These are phyloP conservation scores for Scheffersomyces insectosa DNA, from an alignment of 1,139 yeast species.

Conservation along the genomic window DNA sequence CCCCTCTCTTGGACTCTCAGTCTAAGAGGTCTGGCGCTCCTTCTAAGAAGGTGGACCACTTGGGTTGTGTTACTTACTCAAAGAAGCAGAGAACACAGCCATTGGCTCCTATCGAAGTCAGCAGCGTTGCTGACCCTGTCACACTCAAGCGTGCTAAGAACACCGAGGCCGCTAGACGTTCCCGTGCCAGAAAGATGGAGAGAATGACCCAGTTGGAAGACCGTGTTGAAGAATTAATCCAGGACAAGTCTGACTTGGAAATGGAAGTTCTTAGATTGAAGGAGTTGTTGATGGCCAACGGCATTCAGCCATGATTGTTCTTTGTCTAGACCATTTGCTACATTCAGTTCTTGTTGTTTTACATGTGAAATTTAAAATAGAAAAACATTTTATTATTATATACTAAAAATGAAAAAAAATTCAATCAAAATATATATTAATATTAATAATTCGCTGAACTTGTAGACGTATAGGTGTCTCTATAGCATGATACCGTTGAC, in stretches of 20 bases:
- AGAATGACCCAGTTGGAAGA: constrained; percentile 82
- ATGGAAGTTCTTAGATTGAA: constrained; percentile 60
- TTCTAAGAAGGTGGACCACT: constrained; percentile 46
- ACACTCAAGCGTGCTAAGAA: constrained; percentile 88
- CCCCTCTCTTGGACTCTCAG: constrained; percentile 23
- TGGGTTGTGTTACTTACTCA: constrained; percentile 65
- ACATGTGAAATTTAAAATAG: neutral
- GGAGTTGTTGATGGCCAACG: constrained; percentile 39
- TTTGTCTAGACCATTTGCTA: neutral
- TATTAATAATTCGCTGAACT: neutral
- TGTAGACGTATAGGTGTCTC: too few species aligned
- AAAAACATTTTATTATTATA: neutral
- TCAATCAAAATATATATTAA: neutral
- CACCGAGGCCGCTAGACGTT: constrained; percentile 96
- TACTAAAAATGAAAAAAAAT: constrained; percentile 4
- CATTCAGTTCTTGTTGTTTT: neutral
- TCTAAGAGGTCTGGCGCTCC: constrained; percentile 3
- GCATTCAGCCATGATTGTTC: constrained; percentile 7
- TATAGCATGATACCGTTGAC: too few species aligned
- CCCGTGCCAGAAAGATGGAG: constrained; percentile 90
- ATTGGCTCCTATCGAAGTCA: constrained; percentile 65
- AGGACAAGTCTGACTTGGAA: constrained; percentile 56
- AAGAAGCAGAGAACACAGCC: constrained; percentile 62
- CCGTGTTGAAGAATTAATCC: constrained; percentile 64
- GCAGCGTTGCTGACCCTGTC: constrained; percentile 59